Base-by-base conservation (phyloP, 345 rosid genomes). In the Acer negundo region DNA sequence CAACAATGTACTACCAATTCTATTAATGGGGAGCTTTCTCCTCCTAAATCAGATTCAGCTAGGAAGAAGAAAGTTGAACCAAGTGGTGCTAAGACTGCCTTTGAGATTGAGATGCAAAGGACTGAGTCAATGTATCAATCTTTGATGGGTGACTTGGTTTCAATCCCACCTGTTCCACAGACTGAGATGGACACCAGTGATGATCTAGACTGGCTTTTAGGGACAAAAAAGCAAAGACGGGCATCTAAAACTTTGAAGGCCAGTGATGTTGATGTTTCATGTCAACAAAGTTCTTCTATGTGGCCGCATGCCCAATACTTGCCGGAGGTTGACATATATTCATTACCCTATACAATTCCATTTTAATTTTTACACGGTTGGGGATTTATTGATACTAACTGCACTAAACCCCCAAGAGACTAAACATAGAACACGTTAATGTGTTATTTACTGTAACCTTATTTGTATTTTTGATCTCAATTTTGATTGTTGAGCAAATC, bases 301-400 rank as follows among this genome's bases (percentile, higher is more conserved):
- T 83, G 87, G 81, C 92, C 91, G 2, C 59, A 56, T 6, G 94
- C 91, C n/a, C 79, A 62, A 38, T 68, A 47, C 85, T 13, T 91
- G 81, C 58, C 83, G 0, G 84, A 79, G 20, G 93, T 79, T 0
- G 93, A 84, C 69, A 61, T 92, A n/a, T 82, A 77, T 55, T 88
- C 94, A 0, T 73, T 93, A 74, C 98, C 99, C 0, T 93, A 82
- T 22, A 75, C 97, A 5, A 70, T 89, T n/a, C 92, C 89, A 0
- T 92, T 90, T 23, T 95, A 62, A 77, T 42, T 56, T 19, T 35
- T 53, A 53, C 58, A 20, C 0, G 20, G 62, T 4, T 42, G 10
- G 62, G 7, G 10, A 8, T 17, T 19, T 17, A n/a, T n/a, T 19
- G 2, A 56, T 56, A n/a, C 7, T 20, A 59, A 22, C 58, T 53